Evolutionary conservation across 1,284 basidiomycete species (phyloP).

Genomic region (Moesziomyces sp.): DNA sequence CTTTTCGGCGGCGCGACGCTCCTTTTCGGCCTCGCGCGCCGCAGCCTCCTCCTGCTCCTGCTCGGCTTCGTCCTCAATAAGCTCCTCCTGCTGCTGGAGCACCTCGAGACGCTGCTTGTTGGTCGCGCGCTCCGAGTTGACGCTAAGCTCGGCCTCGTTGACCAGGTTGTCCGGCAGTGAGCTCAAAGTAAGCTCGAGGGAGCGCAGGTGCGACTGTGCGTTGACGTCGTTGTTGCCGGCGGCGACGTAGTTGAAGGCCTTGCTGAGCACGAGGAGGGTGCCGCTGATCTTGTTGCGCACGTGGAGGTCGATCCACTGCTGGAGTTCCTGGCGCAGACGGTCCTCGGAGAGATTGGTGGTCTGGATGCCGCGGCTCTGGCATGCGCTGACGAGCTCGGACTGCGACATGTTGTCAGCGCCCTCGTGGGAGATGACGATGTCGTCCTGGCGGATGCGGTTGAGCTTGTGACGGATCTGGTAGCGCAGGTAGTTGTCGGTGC

Average conservation of each 20-base stretch:
- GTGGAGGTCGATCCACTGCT: constrained; percentile 94
- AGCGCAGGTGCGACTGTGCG: constrained; percentile 73
- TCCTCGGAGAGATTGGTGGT: constrained; percentile 76
- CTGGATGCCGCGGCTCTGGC: constrained; percentile 92
- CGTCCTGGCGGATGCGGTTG: constrained; percentile 86
- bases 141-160: constrained; percentile 95
- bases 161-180: constrained; percentile 94
- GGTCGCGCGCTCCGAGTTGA: constrained; percentile 89
- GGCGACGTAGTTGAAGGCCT: constrained; percentile 86
- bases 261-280: constrained; percentile 88
- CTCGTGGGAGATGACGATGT: constrained; percentile 86
- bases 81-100: constrained; percentile 96
- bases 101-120: constrained; percentile 99
- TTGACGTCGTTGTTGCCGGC: constrained; percentile 39
- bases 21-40: constrained; percentile 84
- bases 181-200: constrained; percentile 89
- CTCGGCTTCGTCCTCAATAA: constrained; percentile 98
- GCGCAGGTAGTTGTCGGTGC: constrained; percentile 97
- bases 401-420: constrained; percentile 90
- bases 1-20: constrained; percentile 75
- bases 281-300: constrained; percentile 86
- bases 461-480: constrained; percentile 89
- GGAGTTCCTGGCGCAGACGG: constrained; percentile 82
- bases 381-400: constrained; percentile 88
- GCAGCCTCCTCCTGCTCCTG: constrained; percentile 94